Conservation (phyloP, 2,329 filamentous ascomycete species). For the Diaporthe citri region DNA sequence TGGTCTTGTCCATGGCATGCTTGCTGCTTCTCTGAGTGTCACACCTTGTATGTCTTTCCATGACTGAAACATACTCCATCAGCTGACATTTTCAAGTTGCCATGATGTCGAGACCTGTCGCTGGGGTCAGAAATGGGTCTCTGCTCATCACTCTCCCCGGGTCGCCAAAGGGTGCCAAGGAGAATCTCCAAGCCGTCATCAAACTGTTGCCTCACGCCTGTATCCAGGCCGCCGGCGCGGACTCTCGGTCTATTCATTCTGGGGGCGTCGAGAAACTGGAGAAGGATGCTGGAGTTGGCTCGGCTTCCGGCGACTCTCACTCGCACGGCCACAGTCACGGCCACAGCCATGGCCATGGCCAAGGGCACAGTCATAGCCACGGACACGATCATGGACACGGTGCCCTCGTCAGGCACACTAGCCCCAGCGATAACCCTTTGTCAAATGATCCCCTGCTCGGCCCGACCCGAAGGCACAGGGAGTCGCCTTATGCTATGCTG, state of each 20-base stretch:
- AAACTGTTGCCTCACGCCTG: slow-evolving; percentile 97
- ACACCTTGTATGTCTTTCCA: slow-evolving; percentile 82
- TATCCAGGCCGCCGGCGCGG: slow-evolving; percentile 83
- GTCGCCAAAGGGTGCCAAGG: slow-evolving; percentile 93
- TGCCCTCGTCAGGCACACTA: slow-evolving; percentile 79
- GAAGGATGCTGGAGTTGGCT: slow-evolving; percentile 77
- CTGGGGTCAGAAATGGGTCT: slow-evolving; percentile 84
- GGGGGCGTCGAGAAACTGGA: slow-evolving; percentile 89
- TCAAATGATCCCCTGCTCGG: slow-evolving; percentile 73
- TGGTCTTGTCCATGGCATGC: slow-evolving; percentile 95
- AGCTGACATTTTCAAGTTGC: slow-evolving; percentile 74
- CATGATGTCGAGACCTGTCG: slow-evolving; percentile 94
- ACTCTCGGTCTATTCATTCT: slow-evolving; percentile 83
- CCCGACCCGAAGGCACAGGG: slow-evolving; percentile 79
- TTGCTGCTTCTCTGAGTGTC: slow-evolving; percentile 83
- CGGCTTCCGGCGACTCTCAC: slow-evolving; percentile 46
- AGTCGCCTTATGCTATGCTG: slow-evolving; percentile 93
- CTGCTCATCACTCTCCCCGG: slow-evolving; percentile 92
- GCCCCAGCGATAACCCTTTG: slow-evolving; percentile 65
- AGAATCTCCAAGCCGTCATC: slow-evolving; percentile 90
- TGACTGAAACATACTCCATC: neutral
- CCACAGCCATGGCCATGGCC: slow-evolving; percentile 54
- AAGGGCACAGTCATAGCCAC: slow-evolving; percentile 68
- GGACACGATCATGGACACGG: slow-evolving; percentile 73
- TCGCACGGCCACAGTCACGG: slow-evolving; percentile 47